Base-by-base conservation (phyloP, 2,329 filamentous ascomycete species). In the Aspergillus bombycis region DNA sequence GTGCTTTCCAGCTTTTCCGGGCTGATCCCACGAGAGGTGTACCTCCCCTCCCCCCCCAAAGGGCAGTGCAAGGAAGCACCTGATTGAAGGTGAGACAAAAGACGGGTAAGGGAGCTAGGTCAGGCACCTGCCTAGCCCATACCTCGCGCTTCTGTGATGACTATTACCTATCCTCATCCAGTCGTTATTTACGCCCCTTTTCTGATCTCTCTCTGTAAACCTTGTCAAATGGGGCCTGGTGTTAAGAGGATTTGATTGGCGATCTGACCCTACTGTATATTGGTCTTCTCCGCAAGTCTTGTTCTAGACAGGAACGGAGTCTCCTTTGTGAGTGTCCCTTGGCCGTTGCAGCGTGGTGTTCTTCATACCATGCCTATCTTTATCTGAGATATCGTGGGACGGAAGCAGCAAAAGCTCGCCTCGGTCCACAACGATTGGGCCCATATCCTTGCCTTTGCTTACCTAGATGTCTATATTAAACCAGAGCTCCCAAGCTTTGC, bases 391-490 rank as follows among this genome's bases (percentile, higher is more conserved):
- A 30, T 62, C 48, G 62, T 60, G 62, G 52, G 61, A 65, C 62
- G 12, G 58, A 45, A 63, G 60, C 66, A 53, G 34, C 48, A 38
- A 64, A 61, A 65, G 62, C 65, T 69, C 69, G 65, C 69, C 67
- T 68, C 52, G 63, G 60, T 30, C 62, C 58, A 63, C 54, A 59
- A 62, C 38, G 56, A 57, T 64, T 62, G 58, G 62, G 59, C 60
- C 45, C 53, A 61, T 57, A 60, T 57, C 53, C 65, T 62, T 46
- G 61, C 53, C 56, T 57, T 66, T 60, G 52, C 60, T 61, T 45
- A 43, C 28, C 61, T 63, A 38, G 48, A 14, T 48, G 43, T 46
- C 45, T 50, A 62, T 65, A 60, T 65, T 64, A 58, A 60, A 58
- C 38, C 14, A 52, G 60, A 36, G 30, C 65, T 57, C 11, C 30